Conservation (phyloP, 2,329 filamentous ascomycete genomes). For the Escovopsis sp. region DNA sequence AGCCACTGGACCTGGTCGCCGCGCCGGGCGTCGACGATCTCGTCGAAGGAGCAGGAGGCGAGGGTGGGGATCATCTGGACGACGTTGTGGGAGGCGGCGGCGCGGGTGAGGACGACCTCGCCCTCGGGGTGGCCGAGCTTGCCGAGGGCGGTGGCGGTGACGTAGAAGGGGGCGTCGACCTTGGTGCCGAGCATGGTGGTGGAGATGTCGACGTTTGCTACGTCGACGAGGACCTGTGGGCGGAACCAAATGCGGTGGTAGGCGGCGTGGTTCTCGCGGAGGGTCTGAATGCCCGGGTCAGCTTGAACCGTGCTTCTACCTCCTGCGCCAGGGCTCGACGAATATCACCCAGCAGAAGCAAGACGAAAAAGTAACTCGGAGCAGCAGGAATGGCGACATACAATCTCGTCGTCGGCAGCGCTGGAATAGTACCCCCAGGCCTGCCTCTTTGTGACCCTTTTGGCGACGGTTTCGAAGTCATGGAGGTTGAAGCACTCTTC, state of each 20-base stretch:
- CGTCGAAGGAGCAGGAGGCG: conserved; percentile 92
- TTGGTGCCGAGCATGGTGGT: conserved; percentile 91
- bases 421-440: conserved; percentile 98
- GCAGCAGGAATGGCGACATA: conserved; percentile 7
- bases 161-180: conserved; percentile 78
- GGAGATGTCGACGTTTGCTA: conserved; percentile 69
- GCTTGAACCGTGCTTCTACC: too few species aligned
- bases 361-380: neutral
- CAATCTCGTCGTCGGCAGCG: conserved; percentile 45
- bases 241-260: conserved; percentile 98
- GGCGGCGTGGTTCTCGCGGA: conserved; percentile 88
- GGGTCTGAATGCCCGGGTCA: conserved; percentile 39
- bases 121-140: conserved; percentile 91
- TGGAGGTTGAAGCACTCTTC: conserved; percentile 86
- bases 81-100: conserved; percentile 71
- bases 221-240: conserved; percentile 74
- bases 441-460: conserved; percentile 82
- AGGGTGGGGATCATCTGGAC: conserved; percentile 98
- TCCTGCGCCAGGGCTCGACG: too few species aligned
- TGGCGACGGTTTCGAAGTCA: conserved; percentile 91
- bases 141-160: conserved; percentile 88
- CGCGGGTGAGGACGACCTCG: conserved; percentile 78
- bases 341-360: too few species aligned
- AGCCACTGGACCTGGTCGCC: conserved; percentile 87
- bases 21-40: conserved; percentile 73